These are phyloP conservation scores for Aspergillus awamori DNA, from an alignment of 2,329 filamentous ascomycete genomes.

Conservation along the genomic window DNA sequence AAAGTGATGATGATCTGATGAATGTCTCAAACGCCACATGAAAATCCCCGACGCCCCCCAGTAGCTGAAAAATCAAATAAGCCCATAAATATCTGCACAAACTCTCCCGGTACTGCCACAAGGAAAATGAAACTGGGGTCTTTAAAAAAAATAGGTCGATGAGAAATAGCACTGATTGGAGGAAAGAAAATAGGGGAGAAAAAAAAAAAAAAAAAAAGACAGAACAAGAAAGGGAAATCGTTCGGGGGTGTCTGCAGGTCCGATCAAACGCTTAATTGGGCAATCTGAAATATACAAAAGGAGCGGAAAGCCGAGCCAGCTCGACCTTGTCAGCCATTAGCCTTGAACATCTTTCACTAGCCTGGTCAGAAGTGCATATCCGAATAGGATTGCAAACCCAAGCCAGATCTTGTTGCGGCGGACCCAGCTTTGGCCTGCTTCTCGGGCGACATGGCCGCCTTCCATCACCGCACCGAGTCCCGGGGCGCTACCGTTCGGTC, in stretches of 20 bases:
- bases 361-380: slow-evolving; percentile 81
- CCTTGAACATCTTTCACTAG: slow-evolving; percentile 61
- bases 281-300: neutral
- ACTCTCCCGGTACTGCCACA: neutral
- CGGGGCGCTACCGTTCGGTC: slow-evolving; percentile 59
- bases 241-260: neutral
- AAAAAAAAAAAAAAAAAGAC: too few relatives aligned
- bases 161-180: neutral
- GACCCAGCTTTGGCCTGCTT: slow-evolving; percentile 82
- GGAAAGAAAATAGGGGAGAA: too few relatives aligned
- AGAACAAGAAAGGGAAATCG: too few relatives aligned
- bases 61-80: neutral
- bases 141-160: neutral
- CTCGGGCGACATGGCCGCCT: slow-evolving; percentile 71
- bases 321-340: slow-evolving; percentile 31
- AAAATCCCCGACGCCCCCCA: neutral
- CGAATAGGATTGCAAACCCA: slow-evolving; percentile 69
- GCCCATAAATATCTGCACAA: neutral
- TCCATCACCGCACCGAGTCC: slow-evolving; percentile 71
- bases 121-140: neutral
- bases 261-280: neutral
- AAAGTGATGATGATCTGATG: neutral
- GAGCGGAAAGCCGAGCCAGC: neutral
- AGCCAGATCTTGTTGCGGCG: slow-evolving; percentile 77
- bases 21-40: neutral